A percentile compares a stretch with the other conserved stretches of the same genome.
Conservation (phyloP, 257 asterid species). For the Solanum infundibuliforme region DNA sequence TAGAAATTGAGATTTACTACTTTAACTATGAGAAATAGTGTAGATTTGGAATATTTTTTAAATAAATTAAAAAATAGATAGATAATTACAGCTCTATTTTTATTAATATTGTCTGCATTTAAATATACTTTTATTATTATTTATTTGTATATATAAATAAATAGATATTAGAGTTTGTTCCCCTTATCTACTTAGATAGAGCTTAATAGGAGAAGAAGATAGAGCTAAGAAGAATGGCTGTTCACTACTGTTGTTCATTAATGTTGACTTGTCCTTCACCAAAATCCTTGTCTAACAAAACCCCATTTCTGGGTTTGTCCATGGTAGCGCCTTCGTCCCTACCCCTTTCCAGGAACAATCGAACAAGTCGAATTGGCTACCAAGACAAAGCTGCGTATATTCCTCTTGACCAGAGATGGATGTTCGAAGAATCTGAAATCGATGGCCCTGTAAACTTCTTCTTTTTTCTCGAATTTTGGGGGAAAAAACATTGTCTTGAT, state of each 20-base stretch:
- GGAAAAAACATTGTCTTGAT: background rate
- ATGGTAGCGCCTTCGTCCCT: conserved; percentile 8
- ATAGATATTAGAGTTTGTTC: background rate
- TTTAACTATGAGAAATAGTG: too few relatives aligned
- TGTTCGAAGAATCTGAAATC: conserved; percentile 60
- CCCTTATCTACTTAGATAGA: background rate
- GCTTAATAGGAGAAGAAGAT: background rate
- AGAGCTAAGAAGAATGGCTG: background rate
- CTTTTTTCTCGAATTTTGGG: background rate
- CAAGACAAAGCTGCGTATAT: conserved; percentile 34
- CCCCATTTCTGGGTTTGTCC: conserved; percentile 52
- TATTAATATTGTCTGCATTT: background rate
- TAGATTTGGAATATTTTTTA: too few relatives aligned
- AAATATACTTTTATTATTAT: too few relatives aligned
- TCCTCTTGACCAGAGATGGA: conserved; percentile 72
- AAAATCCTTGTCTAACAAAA: conserved; percentile 24
- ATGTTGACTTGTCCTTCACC: conserved; percentile 3
- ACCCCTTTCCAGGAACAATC: background rate
- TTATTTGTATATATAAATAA: too few relatives aligned
- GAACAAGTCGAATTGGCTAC: conserved; percentile 34
- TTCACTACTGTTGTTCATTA: background rate
- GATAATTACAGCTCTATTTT: too few relatives aligned
- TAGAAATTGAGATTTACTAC: too few relatives aligned
- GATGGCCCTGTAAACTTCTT: conserved; percentile 49
- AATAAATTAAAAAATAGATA: too few relatives aligned